Conservation (phyloP, 306 rosid species). For the Citrullus colocynthis region DNA sequence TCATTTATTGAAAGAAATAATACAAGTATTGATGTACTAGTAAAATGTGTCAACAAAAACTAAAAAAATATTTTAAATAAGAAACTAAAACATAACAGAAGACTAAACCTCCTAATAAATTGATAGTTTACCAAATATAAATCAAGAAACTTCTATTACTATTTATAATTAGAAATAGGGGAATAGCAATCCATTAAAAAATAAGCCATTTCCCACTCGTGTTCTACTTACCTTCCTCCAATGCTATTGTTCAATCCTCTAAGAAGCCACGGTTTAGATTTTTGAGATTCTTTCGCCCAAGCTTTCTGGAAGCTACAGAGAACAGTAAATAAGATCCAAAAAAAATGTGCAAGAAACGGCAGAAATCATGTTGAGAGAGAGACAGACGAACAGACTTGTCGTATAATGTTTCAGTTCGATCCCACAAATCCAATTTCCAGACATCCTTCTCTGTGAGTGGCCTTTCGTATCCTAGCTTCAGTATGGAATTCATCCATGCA, state of each 20-base stretch:
- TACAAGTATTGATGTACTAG: background rate
- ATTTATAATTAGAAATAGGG: too few relatives aligned
- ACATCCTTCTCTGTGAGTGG: conserved; percentile 86
- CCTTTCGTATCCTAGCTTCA: conserved; percentile 68
- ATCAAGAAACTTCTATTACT: background rate
- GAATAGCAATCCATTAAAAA: too few relatives aligned
- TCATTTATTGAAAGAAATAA: background rate
- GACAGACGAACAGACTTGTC: conserved; percentile 26
- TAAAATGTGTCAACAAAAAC: background rate
- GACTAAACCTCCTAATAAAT: background rate
- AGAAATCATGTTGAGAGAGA: background rate
- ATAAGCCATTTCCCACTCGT: background rate
- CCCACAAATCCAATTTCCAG: conserved; percentile 93
- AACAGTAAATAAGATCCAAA: background rate
- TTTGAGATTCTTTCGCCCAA: conserved; percentile 69
- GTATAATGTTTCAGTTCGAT: conserved; percentile 63
- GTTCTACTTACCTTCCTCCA: conserved; percentile 63
- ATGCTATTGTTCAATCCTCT: conserved; percentile 75
- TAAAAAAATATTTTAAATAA: background rate
- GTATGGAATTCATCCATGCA: conserved; percentile 75
- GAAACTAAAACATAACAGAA: background rate
- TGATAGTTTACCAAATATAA: background rate
- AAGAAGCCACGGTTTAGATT: conserved; percentile 84
- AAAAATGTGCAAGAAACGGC: background rate
- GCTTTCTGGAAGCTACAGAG: conserved; percentile 58